Evolutionary conservation across 345 rosid species (phyloP), one percentile per base, ranked within the genome.

Genomic region (Eucalyptus fibrosa): DNA sequence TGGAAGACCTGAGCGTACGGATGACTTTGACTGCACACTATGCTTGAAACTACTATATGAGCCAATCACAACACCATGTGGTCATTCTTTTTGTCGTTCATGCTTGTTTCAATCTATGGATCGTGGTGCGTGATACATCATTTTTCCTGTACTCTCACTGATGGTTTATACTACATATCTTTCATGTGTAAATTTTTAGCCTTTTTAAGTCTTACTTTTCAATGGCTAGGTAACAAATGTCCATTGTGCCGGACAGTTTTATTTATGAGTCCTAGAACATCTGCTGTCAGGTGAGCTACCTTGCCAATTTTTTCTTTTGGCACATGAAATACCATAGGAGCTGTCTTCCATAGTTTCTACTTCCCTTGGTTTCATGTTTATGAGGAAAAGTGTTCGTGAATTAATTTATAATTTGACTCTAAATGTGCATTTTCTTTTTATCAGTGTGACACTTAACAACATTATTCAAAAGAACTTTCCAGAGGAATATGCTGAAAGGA

Each of bases 51-150:
- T 98, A 93, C 91, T 98, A 50, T 96, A 93, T 91, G 97, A 97
- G 69, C 99, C 99, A 90, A 90, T 94, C 88, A 98, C 99, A 9
- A 96, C 99, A 89, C 96, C 99, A 21, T 98, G 99, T 86, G 99
- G 99, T 89, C 99, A 98, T 94, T 95, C 99, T 53, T 98, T 97
- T 93, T 98, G 99, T 92, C 95, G 96, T 50, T 92, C 97, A 67
- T 98, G 99, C 91, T 94, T 97, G 86, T 94, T 96, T 91, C 99
- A 97, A 92, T 94, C 99, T 44, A 97, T 96, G 99, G 99, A 97
- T 93, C 94, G 96, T 77, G 96, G 99, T 96, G 85, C 90, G 96
- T 91, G 50, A 91, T 90, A 34, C 89, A 59, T 69, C 44, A 50
- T 50, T 47, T 69, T 72, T 51, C 15, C 56, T 42, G 51, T n/a